Evolutionary conservation across 2,329 filamentous ascomycete genomes (phyloP), one percentile per base, ranked within the genome.

Genomic region (Chrysosporium keratinophilum): DNA sequence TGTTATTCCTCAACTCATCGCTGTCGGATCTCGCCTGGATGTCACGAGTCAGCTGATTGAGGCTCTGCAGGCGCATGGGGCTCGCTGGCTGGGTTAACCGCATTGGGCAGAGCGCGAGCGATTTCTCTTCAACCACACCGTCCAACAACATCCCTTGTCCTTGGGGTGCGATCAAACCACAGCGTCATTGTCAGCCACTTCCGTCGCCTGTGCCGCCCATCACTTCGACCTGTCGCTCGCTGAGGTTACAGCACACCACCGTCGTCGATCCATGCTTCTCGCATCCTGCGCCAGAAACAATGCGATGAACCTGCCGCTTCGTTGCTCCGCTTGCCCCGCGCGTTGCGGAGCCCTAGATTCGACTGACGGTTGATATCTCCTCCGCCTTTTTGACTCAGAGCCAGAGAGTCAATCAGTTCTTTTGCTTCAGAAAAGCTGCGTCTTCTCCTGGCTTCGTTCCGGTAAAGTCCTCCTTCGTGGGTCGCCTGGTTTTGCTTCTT

Each of bases 51-150:
- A 52, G 50, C 41, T 52, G 50, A 52, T 52, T 50, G 50, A 17
- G 50, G 50, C 50, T 52, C 50, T 52, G 50, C 50, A 52, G 50
- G 50, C 19, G 50, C 50, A 52, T 52, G 50, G 50, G 50, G 50
- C 50, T 52, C 50, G 50, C 40, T 52, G 50, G 50, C 50, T 40
- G 50, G 19, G 28, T 46, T 52, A 52, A 35, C 42, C 50, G 42
- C 42, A 39, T 52, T 34, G 5, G 50, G 50, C 41, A 46, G 41
- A 46, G 50, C 14, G 50, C 50, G 42, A 52, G 50, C 15, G 50
- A 52, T 46, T 52, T 45, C 41, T 34, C 48, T 3, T 20, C 19
- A 15, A 17, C 44, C 37, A 46, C 50, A 42, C 48, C 6, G 31
- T 19, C 48, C 48, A 43, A 6, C 48, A 43, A 50, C 48, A 28